Conservation (phyloP, 2,329 filamentous ascomycete species). For the Aureobasidium leucospermi region DNA sequence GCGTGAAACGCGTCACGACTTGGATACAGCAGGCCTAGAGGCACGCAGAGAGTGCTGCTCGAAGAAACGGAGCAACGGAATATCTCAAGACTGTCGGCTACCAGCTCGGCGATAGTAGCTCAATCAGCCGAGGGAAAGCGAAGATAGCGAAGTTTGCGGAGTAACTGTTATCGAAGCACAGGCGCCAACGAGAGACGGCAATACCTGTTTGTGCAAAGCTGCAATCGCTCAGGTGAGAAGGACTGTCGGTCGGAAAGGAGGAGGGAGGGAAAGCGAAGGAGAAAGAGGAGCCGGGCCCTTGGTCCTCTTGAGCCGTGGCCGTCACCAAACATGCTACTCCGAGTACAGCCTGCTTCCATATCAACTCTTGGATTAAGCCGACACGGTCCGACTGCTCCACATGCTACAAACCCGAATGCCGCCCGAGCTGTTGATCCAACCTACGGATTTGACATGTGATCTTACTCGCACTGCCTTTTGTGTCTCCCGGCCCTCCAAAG, state of each 20-base stretch:
- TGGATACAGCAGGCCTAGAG: not conserved
- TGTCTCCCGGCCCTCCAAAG: not conserved
- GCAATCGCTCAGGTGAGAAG: not conserved
- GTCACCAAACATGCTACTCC: not conserved
- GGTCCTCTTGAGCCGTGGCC: constrained; percentile 6
- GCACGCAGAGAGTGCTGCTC: not conserved
- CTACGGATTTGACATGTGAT: not conserved
- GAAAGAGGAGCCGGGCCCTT: constrained; percentile 1
- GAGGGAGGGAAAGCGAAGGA: not conserved
- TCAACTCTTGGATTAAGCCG: not conserved
- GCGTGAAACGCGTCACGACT: constrained; percentile 13
- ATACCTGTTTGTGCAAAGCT: not conserved
- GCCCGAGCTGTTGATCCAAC: not conserved
- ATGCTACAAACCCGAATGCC: not conserved
- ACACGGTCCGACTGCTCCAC: constrained; percentile 9
- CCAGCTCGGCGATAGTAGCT: constrained; percentile 9
- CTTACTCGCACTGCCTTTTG: not conserved
- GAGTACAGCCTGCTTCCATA: not conserved
- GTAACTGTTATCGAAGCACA: constrained; percentile 2
- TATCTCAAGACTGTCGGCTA: constrained; percentile 2
- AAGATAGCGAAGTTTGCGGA: constrained; percentile 9
- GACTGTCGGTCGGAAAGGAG: not conserved
- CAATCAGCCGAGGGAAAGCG: constrained; percentile 11
- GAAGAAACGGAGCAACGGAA: constrained; percentile 9
- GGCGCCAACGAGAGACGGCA: not conserved